These are phyloP conservation scores for Xylariales sp. DNA, from an alignment of 2,329 filamentous ascomycete genomes.

Conservation along the genomic window DNA sequence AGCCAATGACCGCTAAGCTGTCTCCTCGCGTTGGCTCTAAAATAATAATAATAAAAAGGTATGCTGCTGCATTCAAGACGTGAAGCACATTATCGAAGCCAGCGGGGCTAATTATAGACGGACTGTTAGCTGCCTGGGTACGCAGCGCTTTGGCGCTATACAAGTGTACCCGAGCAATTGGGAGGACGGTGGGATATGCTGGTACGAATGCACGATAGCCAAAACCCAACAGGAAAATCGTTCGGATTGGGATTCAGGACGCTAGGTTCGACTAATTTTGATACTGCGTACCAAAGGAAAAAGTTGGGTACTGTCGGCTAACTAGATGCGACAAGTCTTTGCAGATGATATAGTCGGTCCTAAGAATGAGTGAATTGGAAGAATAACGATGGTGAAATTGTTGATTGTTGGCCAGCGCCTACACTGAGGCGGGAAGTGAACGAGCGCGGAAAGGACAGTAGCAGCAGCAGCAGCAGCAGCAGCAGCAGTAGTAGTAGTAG, in stretches of 20 bases:
- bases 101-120: slow-evolving; percentile 20
- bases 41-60: neutral
- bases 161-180: slow-evolving; percentile 39
- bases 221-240: slow-evolving; percentile 40
- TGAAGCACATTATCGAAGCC: slow-evolving; percentile 15
- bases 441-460: slow-evolving; percentile 46
- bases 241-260: slow-evolving; percentile 30
- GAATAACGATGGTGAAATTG: slow-evolving; percentile 37
- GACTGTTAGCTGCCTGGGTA: slow-evolving; percentile 15
- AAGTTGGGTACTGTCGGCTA: neutral
- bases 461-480: no score
- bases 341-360: slow-evolving; percentile 32
- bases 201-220: slow-evolving; percentile 46
- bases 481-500: slow-evolving; percentile 21
- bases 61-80: slow-evolving; percentile 10
- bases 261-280: slow-evolving; percentile 9
- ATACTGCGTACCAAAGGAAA: slow-evolving; percentile 15
- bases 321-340: slow-evolving; percentile 30
- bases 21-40: slow-evolving; percentile 10
- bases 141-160: slow-evolving; percentile 37
- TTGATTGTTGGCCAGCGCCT: slow-evolving; percentile 45
- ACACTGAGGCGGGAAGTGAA: slow-evolving; percentile 44
- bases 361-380: slow-evolving; percentile 42
- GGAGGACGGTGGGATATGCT: slow-evolving; percentile 46
- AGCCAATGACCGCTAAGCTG: neutral